phyloP scores from a whole-genome alignment of 495 filamentous ascomycete species.

The Entonaema liquescens region DNA sequence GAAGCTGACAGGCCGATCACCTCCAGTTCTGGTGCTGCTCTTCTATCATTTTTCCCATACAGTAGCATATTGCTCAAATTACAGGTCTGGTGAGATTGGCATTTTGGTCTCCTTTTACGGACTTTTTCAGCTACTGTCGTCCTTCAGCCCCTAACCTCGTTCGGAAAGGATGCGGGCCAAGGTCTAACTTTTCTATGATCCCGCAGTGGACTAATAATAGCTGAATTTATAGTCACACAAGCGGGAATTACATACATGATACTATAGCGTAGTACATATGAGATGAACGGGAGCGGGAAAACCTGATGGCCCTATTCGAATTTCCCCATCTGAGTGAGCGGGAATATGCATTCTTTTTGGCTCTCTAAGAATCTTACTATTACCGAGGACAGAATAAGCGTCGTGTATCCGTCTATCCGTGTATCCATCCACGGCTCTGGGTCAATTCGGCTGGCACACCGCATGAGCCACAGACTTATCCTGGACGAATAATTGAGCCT shows the following conservation, averaged over 20 bases:
- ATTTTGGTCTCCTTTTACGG: constrained; percentile 15
- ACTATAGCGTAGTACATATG: background rate
- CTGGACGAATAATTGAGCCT: constrained; percentile 33
- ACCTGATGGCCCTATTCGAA: background rate
- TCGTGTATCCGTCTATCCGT: constrained; percentile 19
- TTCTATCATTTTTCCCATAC: constrained; percentile 9
- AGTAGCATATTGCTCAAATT: constrained; percentile 1
- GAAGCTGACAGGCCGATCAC: constrained; percentile 22
- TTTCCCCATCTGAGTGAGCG: constrained; percentile 18
- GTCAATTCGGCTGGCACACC: constrained; percentile 44
- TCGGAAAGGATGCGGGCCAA: constrained; percentile 27
- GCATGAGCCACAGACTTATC: constrained; percentile 42
- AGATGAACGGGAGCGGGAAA: background rate
- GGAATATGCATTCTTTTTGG: constrained; percentile 30
- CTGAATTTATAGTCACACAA: constrained; percentile 6
- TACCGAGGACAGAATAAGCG: constrained; percentile 33
- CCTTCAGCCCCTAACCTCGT: constrained; percentile 7
- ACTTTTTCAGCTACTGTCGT: constrained; percentile 29
- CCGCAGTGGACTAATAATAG: background rate
- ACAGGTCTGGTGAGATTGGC: constrained; percentile 15
- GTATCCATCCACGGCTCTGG: constrained; percentile 44
- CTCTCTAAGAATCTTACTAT: constrained; percentile 22
- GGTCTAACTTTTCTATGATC: constrained; percentile 6
- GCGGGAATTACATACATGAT: constrained; percentile 8
- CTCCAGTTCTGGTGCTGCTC: background rate